phyloP scores from a whole-genome alignment of 1,139 yeast genomes.

The Yamadazyma epiphylla region DNA sequence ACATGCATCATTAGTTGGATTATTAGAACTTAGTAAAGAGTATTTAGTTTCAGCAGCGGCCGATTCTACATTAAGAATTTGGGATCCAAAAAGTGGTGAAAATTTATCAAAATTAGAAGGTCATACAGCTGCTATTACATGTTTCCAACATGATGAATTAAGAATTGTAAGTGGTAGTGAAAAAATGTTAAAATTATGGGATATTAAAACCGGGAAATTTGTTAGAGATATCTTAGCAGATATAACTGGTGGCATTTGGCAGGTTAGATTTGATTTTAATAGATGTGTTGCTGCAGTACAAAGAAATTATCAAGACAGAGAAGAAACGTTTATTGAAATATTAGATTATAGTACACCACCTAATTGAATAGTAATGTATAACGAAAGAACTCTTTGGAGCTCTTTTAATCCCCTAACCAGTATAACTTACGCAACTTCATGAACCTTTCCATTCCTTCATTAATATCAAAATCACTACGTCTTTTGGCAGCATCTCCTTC shows the following conservation, averaged over 20 bases:
- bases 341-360: conserved; percentile 68
- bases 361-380: too few relatives aligned
- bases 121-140: conserved; percentile 85
- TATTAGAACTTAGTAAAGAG: conserved; percentile 72
- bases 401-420: conserved; percentile 2
- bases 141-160: conserved; percentile 87
- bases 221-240: conserved; percentile 74
- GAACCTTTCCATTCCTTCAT: conserved; percentile 31
- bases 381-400: background rate
- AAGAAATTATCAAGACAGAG: conserved; percentile 42
- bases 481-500: conserved; percentile 14
- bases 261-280: conserved; percentile 79
- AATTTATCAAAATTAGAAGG: conserved; percentile 72
- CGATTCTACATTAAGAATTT: conserved; percentile 82
- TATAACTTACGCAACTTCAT: conserved; percentile 33
- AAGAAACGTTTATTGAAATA: conserved; percentile 70
- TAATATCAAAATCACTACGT: conserved; percentile 23
- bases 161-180: conserved; percentile 88
- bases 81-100: conserved; percentile 84
- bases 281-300: conserved; percentile 94
- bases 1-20: conserved; percentile 86
- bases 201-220: conserved; percentile 71
- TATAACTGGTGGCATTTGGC: conserved; percentile 88
- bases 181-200: conserved; percentile 77
- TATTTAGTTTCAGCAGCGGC: conserved; percentile 96